Evolutionary conservation across 2,329 filamentous ascomycete genomes (phyloP), one percentile per base, ranked within the genome.

Genomic region (Lecanicillium sp.): DNA sequence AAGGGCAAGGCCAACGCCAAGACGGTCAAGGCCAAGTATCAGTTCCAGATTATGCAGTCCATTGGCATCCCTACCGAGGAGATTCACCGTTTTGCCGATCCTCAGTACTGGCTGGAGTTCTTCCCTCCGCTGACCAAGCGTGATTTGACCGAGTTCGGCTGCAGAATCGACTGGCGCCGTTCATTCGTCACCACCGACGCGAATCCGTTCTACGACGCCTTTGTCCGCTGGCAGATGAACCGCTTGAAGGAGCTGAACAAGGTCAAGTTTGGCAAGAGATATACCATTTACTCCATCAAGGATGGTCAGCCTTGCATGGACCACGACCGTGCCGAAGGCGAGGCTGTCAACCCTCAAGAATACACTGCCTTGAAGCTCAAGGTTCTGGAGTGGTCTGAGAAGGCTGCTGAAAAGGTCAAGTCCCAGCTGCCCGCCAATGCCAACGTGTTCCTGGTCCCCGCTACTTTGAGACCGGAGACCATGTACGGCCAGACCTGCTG

Each of bases 401-500:
- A 81, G 46, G 84, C 87, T 17, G 77, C 79, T 47, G 76, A 83
- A 49, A 67, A 77, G 38, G 65, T 97, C 42, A 74, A 82, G 58
- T 81, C 77, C 47, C 92, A 90, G 66, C 66, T 97, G 4, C 85
- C 90, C 5, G 73, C 80, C 27, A 79, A 76, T 47, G 82, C 86
- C 33, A 84, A 84, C 45, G 82, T 96, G 41, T 97, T 83, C 68
- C 84, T 97, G 53, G 79, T 97, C 11, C 85, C 92, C 11, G 92
- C 92, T 13, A 97, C 92, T 40, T 74, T 98, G 45, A 77, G 92
- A 45, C 87, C 92, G 3, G 92, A 98, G 71, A 98, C 92, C 27
- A 97, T 98, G 90, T 98, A 97, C 58, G 94, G 94, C 29, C 92
- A 97, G 64, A 94, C 81, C 4, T 94, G 87, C 66, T 95, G 89